Conservation (phyloP, 148 eudicot genomes). For the Polygonum aviculare region DNA sequence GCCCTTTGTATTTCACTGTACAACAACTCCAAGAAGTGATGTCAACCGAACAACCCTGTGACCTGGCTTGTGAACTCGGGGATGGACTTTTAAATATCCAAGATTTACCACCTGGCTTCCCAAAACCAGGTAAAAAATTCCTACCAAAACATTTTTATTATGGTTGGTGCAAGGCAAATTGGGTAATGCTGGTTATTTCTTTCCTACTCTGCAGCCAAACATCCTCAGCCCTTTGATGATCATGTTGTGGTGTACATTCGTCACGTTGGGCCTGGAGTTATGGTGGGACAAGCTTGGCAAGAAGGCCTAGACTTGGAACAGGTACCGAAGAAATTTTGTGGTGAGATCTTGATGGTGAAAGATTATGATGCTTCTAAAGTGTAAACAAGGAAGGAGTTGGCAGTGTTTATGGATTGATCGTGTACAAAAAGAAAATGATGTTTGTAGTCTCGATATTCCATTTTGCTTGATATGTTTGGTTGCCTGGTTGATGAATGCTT, state of each 20-base stretch:
- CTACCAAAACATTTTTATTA: neutral
- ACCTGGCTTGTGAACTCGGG: constrained; percentile 73
- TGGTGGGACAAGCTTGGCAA: constrained; percentile 84
- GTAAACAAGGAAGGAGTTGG: neutral
- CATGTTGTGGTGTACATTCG: constrained; percentile 66
- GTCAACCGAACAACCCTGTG: constrained; percentile 91
- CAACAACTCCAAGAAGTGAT: constrained; percentile 55
- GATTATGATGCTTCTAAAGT: constrained; percentile 22
- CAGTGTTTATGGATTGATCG: neutral
- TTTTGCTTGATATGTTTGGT: neutral
- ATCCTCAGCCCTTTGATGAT: constrained; percentile 78
- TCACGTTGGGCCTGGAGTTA: constrained; percentile 72
- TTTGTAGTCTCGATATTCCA: neutral
- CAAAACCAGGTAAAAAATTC: constrained; percentile 45
- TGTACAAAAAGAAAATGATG: neutral
- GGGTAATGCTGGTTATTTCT: neutral
- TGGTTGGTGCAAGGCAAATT: neutral
- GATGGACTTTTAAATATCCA: constrained; percentile 52
- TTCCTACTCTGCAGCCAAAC: constrained; percentile 39
- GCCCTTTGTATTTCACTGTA: constrained; percentile 63
- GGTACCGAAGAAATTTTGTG: constrained; percentile 61
- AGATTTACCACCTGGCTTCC: constrained; percentile 64
- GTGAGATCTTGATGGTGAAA: constrained; percentile 70
- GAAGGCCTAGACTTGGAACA: constrained; percentile 65
- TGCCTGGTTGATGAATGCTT: neutral